Evolutionary conservation across 2,329 filamentous ascomycete species (phyloP), one percentile per base, ranked within the genome.

Genomic region (Xylaria sp.): DNA sequence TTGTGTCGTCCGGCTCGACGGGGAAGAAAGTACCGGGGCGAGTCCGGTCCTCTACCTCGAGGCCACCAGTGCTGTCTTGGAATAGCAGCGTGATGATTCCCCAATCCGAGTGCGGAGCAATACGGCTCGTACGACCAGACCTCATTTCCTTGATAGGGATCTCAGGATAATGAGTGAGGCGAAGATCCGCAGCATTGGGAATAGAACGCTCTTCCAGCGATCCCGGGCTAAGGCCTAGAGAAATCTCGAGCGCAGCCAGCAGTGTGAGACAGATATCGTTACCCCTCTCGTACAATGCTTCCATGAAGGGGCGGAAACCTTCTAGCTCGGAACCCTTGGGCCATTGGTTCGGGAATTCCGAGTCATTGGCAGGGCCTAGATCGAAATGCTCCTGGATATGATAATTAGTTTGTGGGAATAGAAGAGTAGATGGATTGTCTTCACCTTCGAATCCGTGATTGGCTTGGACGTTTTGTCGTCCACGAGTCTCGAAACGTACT

Each of bases 21-120:
- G 69, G 64, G 21, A 65, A 64, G 39, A 72, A 71, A 12, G 17
- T 36, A 1, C 61, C 61, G 1, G 58, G 51, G 6, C 36, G 21
- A 7, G 42, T 47, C 27, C 71, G 61, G 61, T 79, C 74, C 61
- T 80, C 73, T 6, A 80, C 73, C 70, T 82, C 79, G 1, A 82
- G 75, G 1, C 80, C 80, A 11, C 79, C 78, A 5, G 76, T 73
- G 5, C 63, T 70, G 61, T 81, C 80, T 63, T 81, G 80, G 60
- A 81, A 80, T 0, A 82, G 71, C 6, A 81, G 71, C 0, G 79
- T 81, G 47, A 81, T 76, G 3, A 79, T 69, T 4, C 71, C 71
- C 55, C 71, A 66, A 50, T 73, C 71, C 9, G 70, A 67, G 53
- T 73, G 69, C 14, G 71, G 71, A 30, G 60, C 61, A 32, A 69